Percentiles rank a stretch among this genome's conserved stretches.
These are phyloP conservation scores for Leccinum variicolor DNA, from an alignment of 768 basidiomycete genomes.

Conservation along the genomic window DNA sequence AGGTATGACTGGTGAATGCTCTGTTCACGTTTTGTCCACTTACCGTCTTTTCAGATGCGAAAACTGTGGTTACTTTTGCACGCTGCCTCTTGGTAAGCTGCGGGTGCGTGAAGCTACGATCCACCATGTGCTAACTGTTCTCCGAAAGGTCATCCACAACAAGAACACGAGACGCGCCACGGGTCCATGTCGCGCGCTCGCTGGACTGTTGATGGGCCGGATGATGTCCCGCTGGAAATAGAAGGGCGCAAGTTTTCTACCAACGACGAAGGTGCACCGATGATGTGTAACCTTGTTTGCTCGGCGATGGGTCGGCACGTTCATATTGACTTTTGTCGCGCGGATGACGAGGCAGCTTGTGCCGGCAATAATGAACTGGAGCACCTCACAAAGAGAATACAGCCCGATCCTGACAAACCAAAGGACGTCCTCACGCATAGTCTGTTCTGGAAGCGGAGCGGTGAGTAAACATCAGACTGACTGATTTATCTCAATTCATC, in stretches of 20 bases:
- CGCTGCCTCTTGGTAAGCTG: constrained; percentile 48
- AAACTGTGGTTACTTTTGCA: constrained; percentile 58
- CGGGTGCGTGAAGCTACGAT: accelerated
- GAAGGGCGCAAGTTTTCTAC: constrained; percentile 53
- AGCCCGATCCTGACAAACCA: constrained; percentile 42
- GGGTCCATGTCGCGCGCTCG: constrained; percentile 59
- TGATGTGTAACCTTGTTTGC: constrained; percentile 61
- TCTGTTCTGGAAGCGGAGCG: constrained; percentile 57
- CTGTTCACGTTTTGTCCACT: background rate
- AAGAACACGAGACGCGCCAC: constrained; percentile 60
- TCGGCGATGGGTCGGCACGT: constrained; percentile 52
- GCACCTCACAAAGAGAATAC: constrained; percentile 42
- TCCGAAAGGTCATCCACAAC: constrained; percentile 50
- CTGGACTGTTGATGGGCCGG: constrained; percentile 55
- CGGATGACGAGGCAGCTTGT: constrained; percentile 36
- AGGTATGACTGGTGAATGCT: constrained; percentile 29
- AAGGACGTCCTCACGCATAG: constrained; percentile 57
- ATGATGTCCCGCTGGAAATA: constrained; percentile 48
- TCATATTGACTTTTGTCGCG: constrained; percentile 56
- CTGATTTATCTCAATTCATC: background rate
- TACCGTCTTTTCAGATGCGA: constrained; percentile 37
- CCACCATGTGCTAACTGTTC: background rate
- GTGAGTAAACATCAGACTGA: constrained; percentile 29
- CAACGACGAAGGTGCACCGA: constrained; percentile 56
- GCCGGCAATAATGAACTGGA: constrained; percentile 38